Evolutionary conservation across 768 basidiomycete genomes (phyloP).

Genomic region (Trametes sanguinea): DNA sequence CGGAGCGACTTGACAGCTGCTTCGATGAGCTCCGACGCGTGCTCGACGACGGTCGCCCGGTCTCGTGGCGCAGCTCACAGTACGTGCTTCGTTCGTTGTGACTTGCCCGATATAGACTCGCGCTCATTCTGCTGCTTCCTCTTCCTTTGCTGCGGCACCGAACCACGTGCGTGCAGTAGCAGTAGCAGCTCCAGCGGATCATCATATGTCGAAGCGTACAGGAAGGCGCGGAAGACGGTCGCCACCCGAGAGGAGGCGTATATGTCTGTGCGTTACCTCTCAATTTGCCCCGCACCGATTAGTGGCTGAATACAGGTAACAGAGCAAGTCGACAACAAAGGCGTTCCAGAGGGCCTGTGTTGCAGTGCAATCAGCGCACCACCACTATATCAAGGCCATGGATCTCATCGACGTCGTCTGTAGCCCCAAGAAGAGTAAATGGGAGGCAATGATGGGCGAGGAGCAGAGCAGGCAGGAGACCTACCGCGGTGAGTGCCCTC

Average conservation of each 20-base stretch:
- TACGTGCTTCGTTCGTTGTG: not conserved
- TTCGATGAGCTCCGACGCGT: conserved; percentile 19
- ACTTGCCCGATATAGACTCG: not conserved
- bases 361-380: conserved; percentile 26
- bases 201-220: conserved; percentile 2
- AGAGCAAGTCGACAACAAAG: conserved; percentile 22
- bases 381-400: conserved; percentile 25
- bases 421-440: conserved; percentile 23
- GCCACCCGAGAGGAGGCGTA: conserved; percentile 23
- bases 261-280: conserved; percentile 11
- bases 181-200: not conserved
- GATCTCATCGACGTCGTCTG: conserved; percentile 27
- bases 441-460: conserved; percentile 24
- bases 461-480: conserved; percentile 28
- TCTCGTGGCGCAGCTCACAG: conserved; percentile 21
- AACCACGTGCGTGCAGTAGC: not conserved
- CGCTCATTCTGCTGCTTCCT: not conserved
- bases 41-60: conserved; percentile 21
- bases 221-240: conserved; percentile 20
- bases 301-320: not conserved
- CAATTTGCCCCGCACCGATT: not conserved
- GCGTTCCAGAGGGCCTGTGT: conserved; percentile 20
- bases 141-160: not conserved
- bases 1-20: conserved; percentile 19
- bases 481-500: conserved; percentile 17